Evolutionary conservation across 768 basidiomycete species (phyloP).

Genomic region (Suillus fuscotomentosus): DNA sequence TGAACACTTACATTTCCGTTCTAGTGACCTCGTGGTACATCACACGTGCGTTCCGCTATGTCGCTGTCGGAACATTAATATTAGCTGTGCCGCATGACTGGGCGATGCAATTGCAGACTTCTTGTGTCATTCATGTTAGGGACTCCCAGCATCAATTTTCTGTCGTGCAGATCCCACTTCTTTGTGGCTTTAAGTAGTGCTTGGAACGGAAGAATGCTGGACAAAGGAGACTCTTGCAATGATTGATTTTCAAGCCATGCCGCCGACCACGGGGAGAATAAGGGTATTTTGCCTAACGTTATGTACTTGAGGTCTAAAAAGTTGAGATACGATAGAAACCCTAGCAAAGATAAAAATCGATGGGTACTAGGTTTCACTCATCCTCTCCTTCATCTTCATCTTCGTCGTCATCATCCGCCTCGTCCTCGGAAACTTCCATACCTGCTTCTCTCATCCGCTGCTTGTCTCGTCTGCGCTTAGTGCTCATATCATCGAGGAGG

Average conservation of each 20-base stretch:
- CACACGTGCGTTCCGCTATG: not conserved
- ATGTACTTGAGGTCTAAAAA: not conserved
- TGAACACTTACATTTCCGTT: not conserved
- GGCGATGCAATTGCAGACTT: not conserved
- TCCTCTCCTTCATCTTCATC: conserved; percentile 39
- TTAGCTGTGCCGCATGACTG: not conserved
- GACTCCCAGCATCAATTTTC: too few relatives aligned
- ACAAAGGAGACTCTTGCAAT: not conserved
- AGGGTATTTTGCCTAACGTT: not conserved
- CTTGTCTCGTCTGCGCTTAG: conserved; percentile 86
- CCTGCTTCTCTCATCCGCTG: conserved; percentile 67
- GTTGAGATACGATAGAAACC: not conserved
- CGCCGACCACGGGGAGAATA: not conserved
- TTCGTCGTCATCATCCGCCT: conserved; percentile 64
- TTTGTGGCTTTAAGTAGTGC: not conserved
- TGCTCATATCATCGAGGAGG: conserved; percentile 85
- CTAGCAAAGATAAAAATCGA: not conserved
- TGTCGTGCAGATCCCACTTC: not conserved
- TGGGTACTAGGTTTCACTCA: not conserved
- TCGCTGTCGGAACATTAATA: not conserved
- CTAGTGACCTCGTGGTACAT: not conserved
- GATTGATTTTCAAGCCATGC: not conserved
- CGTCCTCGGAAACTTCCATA: conserved; percentile 91
- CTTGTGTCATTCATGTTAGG: not conserved
- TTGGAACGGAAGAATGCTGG: not conserved